Conservation (phyloP, 345 rosid species). For the Syzygium aqueum region DNA sequence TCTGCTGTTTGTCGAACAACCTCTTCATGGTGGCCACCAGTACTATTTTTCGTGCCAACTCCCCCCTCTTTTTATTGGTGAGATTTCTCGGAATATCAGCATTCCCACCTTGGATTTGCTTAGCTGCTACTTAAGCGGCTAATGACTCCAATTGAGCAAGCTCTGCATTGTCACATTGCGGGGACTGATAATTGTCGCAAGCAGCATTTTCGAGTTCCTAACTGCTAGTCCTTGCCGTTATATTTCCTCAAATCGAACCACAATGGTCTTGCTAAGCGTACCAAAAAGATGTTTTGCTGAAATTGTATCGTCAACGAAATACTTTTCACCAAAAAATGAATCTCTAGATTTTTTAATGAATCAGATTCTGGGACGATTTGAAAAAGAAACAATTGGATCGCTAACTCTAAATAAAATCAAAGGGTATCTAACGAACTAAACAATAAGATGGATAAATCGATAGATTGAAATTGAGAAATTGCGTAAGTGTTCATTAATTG, state of each 20-base stretch:
- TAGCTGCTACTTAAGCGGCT: not conserved
- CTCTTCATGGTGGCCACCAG: no score
- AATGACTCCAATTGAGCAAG: not conserved
- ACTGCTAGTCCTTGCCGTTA: not conserved
- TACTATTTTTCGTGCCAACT: not conserved
- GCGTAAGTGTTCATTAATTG: not conserved
- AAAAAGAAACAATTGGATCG: not conserved
- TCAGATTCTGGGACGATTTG: fast-evolving
- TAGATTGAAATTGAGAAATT: not conserved
- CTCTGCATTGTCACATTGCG: not conserved
- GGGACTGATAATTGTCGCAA: not conserved
- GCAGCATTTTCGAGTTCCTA: not conserved
- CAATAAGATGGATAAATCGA: fast-evolving
- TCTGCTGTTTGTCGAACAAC: not conserved
- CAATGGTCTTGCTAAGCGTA: not conserved
- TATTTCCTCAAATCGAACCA: not conserved
- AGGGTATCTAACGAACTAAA: not conserved
- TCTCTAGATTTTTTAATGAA: not conserved
- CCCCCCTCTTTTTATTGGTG: not conserved
- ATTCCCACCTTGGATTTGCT: not conserved
- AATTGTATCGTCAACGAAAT: not conserved
- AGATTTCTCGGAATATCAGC: not conserved
- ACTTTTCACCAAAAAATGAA: not conserved
- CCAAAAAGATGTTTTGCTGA: not conserved
- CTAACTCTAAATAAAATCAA: no score